A percentile compares a stretch with the other conserved stretches of the same genome.
Conservation (phyloP, 164 flowering plant species). For the Umbilicus rupestris region DNA sequence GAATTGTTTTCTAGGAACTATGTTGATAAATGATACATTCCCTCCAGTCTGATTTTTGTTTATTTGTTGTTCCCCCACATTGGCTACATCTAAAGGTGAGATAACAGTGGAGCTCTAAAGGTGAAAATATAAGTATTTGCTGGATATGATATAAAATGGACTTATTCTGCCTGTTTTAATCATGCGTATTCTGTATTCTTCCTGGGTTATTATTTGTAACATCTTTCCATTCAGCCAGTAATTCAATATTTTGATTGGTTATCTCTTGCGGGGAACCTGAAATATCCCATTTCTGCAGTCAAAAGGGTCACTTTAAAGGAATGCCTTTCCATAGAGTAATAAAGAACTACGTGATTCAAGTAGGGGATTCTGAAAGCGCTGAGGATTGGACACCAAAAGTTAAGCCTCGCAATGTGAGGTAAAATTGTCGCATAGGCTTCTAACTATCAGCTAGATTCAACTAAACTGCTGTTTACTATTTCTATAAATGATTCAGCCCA, state of each 20-base stretch:
- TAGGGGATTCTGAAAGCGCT: conserved; percentile 55
- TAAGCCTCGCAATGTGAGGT: conserved; percentile 63
- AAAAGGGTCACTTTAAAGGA: conserved; percentile 80
- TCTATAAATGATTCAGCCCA: conserved; percentile 30
- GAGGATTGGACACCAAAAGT: conserved; percentile 77
- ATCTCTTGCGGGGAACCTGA: neutral
- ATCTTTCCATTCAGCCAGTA: neutral
- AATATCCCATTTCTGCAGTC: conserved; percentile 43
- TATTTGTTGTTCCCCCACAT: conserved; percentile 21
- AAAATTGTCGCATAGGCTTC: neutral
- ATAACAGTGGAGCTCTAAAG: conserved; percentile 73
- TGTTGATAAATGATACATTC: too few species aligned
- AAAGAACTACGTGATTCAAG: conserved; percentile 87
- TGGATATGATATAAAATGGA: neutral
- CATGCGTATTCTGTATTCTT: neutral
- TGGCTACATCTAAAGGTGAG: conserved; percentile 66
- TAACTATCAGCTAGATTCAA: neutral
- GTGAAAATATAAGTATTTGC: conserved; percentile 22
- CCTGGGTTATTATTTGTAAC: neutral
- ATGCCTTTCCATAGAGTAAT: conserved; percentile 74
- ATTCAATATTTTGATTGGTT: neutral
- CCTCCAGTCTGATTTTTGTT: conserved; percentile 3
- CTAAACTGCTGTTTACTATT: neutral
- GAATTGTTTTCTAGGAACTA: too few species aligned
- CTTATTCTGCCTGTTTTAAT: neutral